Evolutionary conservation across 371 early-diverging fungal species (phyloP), one percentile per base, ranked within the genome.

Genomic region (Ecytonucleospora hepatopenaei): DNA sequence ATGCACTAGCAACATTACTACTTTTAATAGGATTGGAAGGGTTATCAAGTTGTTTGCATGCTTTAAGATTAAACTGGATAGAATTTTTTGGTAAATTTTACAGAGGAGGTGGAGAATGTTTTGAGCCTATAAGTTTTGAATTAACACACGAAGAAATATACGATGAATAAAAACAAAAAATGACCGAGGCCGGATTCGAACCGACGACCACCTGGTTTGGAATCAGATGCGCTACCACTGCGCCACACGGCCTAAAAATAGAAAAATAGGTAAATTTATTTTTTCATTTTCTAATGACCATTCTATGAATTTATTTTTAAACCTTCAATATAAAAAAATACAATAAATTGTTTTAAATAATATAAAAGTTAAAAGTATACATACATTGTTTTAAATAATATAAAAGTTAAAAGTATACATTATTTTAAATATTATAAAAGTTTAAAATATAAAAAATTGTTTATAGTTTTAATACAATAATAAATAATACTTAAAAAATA

Each of bases 41-140:
- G 3, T 81, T 98, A 12, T 89, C 90, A 58, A 92, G 96, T 0
- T 94, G 93, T 82, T 81, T 98, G 73, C 97, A 98, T 80, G 95
- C 97, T 0, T 84, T 96, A 33, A 89, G 99, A 85, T 84, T 98
- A 64, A 94, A 94, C 81, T 98, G 99, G 94, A 92, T 98, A 56
- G 98, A 98, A 82, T 98, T 98, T 81, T 89, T 94, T 78, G 86
- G 85, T 80, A 98, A 96, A 82, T 96, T 97, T 78, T 97, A 93
- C 76, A 82, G 82, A 54, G 92, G 90, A 28, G 81, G 82, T 0
- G 94, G 94, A 46, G 76, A 78, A 59, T 76, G 82, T 71, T 93
- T 91, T 78, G 83, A 81, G 65, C 92, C 94, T 1, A 88, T 93
- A 32, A 54, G 62, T n/a, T 79, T 79, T 48, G 71, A 66, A 33